Conservation (phyloP, 805 yeast species). For the Yarrowia phangngaensis region DNA sequence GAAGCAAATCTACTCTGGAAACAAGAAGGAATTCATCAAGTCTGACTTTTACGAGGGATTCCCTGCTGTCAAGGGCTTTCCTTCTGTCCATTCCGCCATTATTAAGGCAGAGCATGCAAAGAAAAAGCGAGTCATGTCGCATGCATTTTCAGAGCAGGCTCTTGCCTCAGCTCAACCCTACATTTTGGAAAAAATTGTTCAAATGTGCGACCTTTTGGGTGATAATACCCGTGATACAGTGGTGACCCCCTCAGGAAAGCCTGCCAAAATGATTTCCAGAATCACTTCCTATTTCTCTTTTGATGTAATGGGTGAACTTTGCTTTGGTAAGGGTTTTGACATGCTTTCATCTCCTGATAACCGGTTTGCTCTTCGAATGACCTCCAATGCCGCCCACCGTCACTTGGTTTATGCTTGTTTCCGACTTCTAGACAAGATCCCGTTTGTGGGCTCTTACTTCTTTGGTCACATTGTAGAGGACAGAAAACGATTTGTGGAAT, state of each 20-base stretch:
- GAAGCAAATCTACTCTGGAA: constrained; percentile 28
- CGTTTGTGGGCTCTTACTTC: constrained; percentile 28
- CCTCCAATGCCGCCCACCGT: constrained; percentile 30
- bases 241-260: constrained; percentile 23
- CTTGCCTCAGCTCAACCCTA: constrained; percentile 28
- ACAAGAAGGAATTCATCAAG: constrained; percentile 27
- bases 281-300: constrained; percentile 28
- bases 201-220: constrained; percentile 28
- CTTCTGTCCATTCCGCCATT: constrained; percentile 30
- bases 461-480: constrained; percentile 28
- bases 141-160: constrained; percentile 29
- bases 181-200: constrained; percentile 28
- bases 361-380: constrained; percentile 28
- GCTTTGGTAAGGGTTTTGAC: constrained; percentile 30
- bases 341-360: constrained; percentile 28
- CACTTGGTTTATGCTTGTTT: constrained; percentile 28
- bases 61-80: constrained; percentile 30
- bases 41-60: constrained; percentile 30
- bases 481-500: constrained; percentile 28
- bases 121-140: constrained; percentile 30
- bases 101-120: constrained; percentile 29
- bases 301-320: constrained; percentile 31
- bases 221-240: constrained; percentile 28
- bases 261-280: constrained; percentile 29
- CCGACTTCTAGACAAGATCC: constrained; percentile 27